These are phyloP conservation scores for Aspergillus wentii DNA, from an alignment of 495 filamentous ascomycete species.

Conservation along the genomic window DNA sequence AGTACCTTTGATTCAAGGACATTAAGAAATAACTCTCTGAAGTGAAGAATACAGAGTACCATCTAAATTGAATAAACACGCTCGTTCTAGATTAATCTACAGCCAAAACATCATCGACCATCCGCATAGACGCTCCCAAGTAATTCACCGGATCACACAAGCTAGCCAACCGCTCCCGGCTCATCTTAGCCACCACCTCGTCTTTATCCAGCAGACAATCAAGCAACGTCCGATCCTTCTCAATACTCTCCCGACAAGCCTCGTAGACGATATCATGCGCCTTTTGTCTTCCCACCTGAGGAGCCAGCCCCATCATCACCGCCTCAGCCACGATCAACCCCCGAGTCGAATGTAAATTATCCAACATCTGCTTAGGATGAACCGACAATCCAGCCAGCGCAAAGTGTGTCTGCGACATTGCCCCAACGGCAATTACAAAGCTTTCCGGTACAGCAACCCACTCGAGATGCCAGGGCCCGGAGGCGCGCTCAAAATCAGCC, in stretches of 20 bases:
- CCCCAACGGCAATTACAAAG: conserved; percentile 46
- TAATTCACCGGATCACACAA: conserved; percentile 50
- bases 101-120: conserved; percentile 49
- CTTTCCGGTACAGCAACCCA: conserved; percentile 49
- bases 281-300: conserved; percentile 39
- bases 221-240: conserved; percentile 33
- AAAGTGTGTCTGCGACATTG: conserved; percentile 44
- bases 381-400: conserved; percentile 43
- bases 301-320: conserved; percentile 53
- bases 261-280: conserved; percentile 53
- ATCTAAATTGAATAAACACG: conserved; percentile 1
- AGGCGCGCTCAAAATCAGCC: conserved; percentile 48
- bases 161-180: conserved; percentile 24
- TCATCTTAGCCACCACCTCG: conserved; percentile 37
- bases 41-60: too few relatives aligned
- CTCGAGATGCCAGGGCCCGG: conserved; percentile 51
- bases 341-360: conserved; percentile 42
- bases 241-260: conserved; percentile 46
- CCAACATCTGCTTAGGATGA: conserved; percentile 38
- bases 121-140: conserved; percentile 38
- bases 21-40: too few relatives aligned
- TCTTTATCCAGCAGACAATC: conserved; percentile 32
- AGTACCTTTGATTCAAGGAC: too few relatives aligned
- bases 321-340: conserved; percentile 52
- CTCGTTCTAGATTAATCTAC: conserved; percentile 14